A percentile compares a stretch with the other conserved stretches of the same genome.
These are phyloP conservation scores for Coprinopsis strossmayeri DNA, from an alignment of 768 basidiomycete genomes.

Conservation along the genomic window DNA sequence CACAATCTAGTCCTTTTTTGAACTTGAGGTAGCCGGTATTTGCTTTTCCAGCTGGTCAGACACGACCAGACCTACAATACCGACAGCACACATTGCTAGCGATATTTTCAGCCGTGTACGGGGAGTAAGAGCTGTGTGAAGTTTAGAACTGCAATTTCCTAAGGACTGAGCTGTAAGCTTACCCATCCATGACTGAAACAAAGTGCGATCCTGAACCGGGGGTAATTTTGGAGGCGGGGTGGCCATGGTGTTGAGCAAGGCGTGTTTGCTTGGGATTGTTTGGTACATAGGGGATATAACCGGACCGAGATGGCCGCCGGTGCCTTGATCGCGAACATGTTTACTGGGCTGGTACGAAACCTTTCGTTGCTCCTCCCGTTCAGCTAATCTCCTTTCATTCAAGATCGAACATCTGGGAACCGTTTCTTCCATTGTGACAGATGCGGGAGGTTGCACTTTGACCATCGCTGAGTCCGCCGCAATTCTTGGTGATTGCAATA, in stretches of 20 bases:
- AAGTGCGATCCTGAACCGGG: constrained; percentile 22
- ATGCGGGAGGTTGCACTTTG: constrained; percentile 75
- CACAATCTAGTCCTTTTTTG: background rate
- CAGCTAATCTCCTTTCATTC: constrained; percentile 5
- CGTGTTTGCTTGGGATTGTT: constrained; percentile 1
- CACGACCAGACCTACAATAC: constrained; percentile 36
- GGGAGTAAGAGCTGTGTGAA: constrained; percentile 41
- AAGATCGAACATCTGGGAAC: constrained; percentile 90
- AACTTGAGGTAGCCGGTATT: constrained; percentile 18
- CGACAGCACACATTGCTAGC: constrained; percentile 40
- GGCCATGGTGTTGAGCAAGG: constrained; percentile 4
- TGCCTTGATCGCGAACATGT: constrained; percentile 39
- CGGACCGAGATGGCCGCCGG: constrained; percentile 1
- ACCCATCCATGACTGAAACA: constrained; percentile 35
- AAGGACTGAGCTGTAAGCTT: constrained; percentile 2
- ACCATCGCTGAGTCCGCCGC: constrained; percentile 63
- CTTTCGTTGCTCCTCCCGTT: constrained; percentile 3
- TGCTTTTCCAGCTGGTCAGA: constrained; percentile 48
- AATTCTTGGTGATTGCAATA: constrained; percentile 82
- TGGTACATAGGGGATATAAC: background rate
- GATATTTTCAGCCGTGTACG: constrained; percentile 47
- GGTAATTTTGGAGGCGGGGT: constrained; percentile 14
- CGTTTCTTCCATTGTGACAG: constrained; percentile 56
- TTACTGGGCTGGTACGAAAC: constrained; percentile 67
- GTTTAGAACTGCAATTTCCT: constrained; percentile 10